Evolutionary conservation across 805 yeast species (phyloP), one percentile per base, ranked within the genome.

Genomic region (Yamadazyma insecticola): DNA sequence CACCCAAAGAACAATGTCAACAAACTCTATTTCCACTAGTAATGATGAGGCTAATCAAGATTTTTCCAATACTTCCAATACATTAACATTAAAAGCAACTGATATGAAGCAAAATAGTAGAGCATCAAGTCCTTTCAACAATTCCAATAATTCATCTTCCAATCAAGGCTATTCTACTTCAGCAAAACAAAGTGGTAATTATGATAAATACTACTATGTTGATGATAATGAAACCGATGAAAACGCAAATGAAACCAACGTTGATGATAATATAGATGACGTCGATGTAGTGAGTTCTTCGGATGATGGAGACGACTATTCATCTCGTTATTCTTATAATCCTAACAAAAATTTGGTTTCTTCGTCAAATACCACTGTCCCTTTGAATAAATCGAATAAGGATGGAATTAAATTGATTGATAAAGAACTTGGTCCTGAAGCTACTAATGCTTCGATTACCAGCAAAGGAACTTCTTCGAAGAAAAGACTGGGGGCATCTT

Each of bases 401-500:
- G n/a, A n/a, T n/a, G n/a, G n/a, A n/a, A n/a, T n/a, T n/a, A n/a
- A n/a, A n/a, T n/a, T n/a, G n/a, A 22, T n/a, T n/a, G n/a, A n/a
- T n/a, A n/a, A n/a, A n/a, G n/a, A n/a, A n/a, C n/a, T 16, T n/a
- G 26, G 15, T 3, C 10, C 14, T 20, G 27, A 22, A n/a, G 13
- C n/a, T 18, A 35, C 41, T 9, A 35, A 32, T 4, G 31, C 20
- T 23, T 40, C 44, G 3, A 30, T 40, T 3, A 32, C 53, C 9
- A 46, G 53, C 33, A 55, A 45, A 32, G 40, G 36, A 19, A 44
- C 51, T 13, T 34, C 48, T 13, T 49, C 49, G 29, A 56, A 53
- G 33, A 48, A 46, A 33, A 51, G 52, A 30, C 41, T 65, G 4
- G 51, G 64, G 5, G 51, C 55, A 2, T 42, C 67, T 0, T 55